Percentiles rank a stretch among this genome's conserved stretches.
Evolutionary conservation across 306 rosid species (phyloP).

Genomic region (Chamaecrista fasciculata): DNA sequence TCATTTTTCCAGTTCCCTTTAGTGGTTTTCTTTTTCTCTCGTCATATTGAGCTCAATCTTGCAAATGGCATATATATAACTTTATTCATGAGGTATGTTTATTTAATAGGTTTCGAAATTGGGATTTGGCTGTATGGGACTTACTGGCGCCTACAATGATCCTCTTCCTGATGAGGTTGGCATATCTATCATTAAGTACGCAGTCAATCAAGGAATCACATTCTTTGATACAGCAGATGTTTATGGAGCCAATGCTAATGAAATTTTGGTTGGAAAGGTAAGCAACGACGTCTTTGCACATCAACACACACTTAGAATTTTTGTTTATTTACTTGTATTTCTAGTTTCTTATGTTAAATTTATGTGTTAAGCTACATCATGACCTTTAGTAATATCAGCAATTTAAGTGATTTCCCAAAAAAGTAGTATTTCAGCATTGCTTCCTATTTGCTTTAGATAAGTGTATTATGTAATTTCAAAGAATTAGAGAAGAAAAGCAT

Average conservation of each 20-base stretch:
- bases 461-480: no score
- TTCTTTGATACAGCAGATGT: not conserved
- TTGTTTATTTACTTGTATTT: no score
- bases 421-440: no score
- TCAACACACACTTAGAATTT: no score
- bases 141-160: not conserved
- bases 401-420: no score
- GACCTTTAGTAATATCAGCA: no score
- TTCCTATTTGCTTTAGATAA: no score
- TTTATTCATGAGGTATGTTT: not conserved
- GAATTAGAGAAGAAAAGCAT: no score
- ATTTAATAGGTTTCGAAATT: not conserved
- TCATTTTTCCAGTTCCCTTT: no score
- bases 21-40: not conserved
- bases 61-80: no score
- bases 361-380: no score
- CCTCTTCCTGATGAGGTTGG: not conserved
- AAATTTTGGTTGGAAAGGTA: not conserved
- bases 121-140: not conserved
- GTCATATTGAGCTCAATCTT: not conserved
- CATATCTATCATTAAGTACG: not conserved
- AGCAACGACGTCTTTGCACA: not conserved
- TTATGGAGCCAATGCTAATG: slow-evolving; percentile 2
- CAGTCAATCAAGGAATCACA: not conserved
- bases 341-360: no score